Evolutionary conservation across 164 flowering plant species (phyloP).

Genomic region (Akebia trifoliata): DNA sequence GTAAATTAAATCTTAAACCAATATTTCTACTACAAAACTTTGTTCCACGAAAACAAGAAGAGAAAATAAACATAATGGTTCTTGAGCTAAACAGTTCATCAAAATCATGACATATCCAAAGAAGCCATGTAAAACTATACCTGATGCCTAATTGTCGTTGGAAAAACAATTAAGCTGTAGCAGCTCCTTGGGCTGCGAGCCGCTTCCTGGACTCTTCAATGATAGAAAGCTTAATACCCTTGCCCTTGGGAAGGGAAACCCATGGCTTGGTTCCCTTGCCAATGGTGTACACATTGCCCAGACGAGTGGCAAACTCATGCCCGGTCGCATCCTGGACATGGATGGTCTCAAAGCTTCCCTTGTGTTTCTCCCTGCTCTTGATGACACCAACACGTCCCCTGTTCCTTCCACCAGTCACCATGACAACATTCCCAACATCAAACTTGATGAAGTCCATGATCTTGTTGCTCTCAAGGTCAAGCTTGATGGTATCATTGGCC

Average conservation of each 20-base stretch:
- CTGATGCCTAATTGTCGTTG: too few relatives aligned
- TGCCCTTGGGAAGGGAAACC: constrained; percentile 62
- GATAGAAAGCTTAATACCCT: constrained; percentile 56
- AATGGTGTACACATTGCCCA: constrained; percentile 62
- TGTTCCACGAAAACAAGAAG: too few relatives aligned
- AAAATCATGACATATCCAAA: too few relatives aligned
- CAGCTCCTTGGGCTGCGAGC: constrained; percentile 34
- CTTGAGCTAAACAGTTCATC: too few relatives aligned
- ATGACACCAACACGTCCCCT: constrained; percentile 75
- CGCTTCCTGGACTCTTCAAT: constrained; percentile 58
- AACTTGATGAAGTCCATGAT: constrained; percentile 73
- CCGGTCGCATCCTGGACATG: constrained; percentile 69
- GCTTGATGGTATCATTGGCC: constrained; percentile 78
- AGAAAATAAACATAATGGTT: too few relatives aligned
- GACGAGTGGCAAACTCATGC: constrained; percentile 74
- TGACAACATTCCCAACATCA: constrained; percentile 81
- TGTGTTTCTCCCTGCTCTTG: constrained; percentile 78
- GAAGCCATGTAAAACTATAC: too few relatives aligned
- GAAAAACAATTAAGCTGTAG: constrained; percentile 24
- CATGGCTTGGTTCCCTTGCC: constrained; percentile 60
- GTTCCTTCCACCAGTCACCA: constrained; percentile 88
- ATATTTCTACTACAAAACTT: too few relatives aligned
- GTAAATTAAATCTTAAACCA: too few relatives aligned
- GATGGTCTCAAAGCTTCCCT: constrained; percentile 75
- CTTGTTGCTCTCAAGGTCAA: constrained; percentile 64